These are phyloP conservation scores for Fusarium cyanostomum DNA, from an alignment of 2,329 filamentous ascomycete species.

Conservation along the genomic window DNA sequence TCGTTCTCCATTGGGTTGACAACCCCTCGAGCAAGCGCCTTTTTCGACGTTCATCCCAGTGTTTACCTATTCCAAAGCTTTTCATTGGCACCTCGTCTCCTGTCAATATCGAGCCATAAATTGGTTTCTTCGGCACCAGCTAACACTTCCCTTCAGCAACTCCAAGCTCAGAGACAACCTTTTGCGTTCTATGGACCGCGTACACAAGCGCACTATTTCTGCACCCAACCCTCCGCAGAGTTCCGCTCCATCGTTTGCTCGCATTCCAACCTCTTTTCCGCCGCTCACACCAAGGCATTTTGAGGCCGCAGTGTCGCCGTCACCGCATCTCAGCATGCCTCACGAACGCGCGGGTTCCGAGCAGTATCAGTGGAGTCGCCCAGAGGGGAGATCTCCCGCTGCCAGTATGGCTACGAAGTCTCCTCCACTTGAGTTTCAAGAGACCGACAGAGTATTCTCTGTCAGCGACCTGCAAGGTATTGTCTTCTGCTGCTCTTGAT, in stretches of 20 bases:
- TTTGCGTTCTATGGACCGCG: constrained; percentile 39
- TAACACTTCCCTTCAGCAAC: constrained; percentile 20
- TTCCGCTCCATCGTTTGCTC: constrained; percentile 29
- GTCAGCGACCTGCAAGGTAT: constrained; percentile 21
- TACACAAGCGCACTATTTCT: constrained; percentile 61
- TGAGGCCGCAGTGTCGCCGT: constrained; percentile 25
- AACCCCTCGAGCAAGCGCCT: neutral
- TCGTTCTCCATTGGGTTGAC: neutral
- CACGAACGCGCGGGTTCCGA: constrained; percentile 20
- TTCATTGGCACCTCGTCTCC: constrained; percentile 1
- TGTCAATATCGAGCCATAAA: constrained; percentile 13
- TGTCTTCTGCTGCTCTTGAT: neutral
- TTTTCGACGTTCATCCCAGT: neutral
- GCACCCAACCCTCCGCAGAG: constrained; percentile 56
- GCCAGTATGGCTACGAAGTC: constrained; percentile 18
- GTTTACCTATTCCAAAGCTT: constrained; percentile 2
- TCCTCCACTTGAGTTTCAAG: constrained; percentile 13
- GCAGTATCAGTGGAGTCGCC: constrained; percentile 23
- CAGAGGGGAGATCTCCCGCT: constrained; percentile 21
- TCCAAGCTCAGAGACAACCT: constrained; percentile 21
- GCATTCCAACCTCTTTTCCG: constrained; percentile 32
- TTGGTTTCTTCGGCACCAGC: neutral
- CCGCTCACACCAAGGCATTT: constrained; percentile 25
- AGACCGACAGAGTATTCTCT: constrained; percentile 10
- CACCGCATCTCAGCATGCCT: constrained; percentile 24